phyloP scores from a whole-genome alignment of 2,329 filamentous ascomycete genomes.

The Paramyrothecium sp. region DNA sequence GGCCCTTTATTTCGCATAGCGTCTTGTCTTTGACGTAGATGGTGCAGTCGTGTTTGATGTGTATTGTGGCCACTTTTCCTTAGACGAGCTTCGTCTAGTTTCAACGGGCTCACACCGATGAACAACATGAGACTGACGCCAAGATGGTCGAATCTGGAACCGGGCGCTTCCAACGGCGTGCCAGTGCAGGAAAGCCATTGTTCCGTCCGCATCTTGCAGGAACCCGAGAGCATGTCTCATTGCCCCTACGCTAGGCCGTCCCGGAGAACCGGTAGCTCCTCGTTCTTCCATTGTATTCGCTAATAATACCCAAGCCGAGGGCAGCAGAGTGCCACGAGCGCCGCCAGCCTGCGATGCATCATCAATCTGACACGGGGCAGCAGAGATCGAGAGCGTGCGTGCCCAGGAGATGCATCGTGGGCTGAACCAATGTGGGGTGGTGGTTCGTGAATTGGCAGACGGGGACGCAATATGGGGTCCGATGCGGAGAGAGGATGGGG shows the following conservation, averaged over 20 bases:
- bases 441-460: too few species aligned
- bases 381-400: too few species aligned
- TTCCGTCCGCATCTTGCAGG: not conserved
- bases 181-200: not conserved
- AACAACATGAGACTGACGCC: not conserved
- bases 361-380: too few species aligned
- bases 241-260: not conserved
- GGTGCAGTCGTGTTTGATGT: too few species aligned
- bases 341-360: too few species aligned
- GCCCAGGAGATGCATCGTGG: too few species aligned
- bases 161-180: not conserved
- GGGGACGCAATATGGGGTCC: not conserved
- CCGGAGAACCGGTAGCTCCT: not conserved
- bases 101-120: not conserved
- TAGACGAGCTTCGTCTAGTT: not conserved
- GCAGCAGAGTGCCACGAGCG: too few species aligned
- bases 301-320: too few species aligned
- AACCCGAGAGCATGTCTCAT: not conserved
- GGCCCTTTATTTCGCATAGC: not conserved
- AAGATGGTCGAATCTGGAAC: not conserved
- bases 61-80: not conserved
- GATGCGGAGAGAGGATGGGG: not conserved
- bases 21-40: too few species aligned
- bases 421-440: too few species aligned
- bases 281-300: too few species aligned